Evolutionary conservation across 169 alveolate species (phyloP), one percentile per base, ranked within the genome.

Genomic region (Eimeria maxima): DNA sequence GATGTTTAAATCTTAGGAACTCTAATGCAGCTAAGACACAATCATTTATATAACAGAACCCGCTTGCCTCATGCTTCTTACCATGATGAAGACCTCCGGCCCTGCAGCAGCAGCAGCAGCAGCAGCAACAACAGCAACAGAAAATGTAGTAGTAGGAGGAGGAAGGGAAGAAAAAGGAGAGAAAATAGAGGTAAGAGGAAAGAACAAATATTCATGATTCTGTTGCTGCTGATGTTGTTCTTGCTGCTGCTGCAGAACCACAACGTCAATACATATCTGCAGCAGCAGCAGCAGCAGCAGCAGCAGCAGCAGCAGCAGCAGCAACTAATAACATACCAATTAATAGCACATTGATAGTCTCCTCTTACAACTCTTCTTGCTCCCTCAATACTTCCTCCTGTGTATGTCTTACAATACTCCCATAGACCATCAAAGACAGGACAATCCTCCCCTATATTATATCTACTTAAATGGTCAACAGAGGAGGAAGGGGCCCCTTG

Each of bases 31-130:
- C 99, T 63, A 99, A 96, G 10, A 99, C 99, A 73, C 99, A 99
- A 91, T 99, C 99, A 98, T 99, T 99, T 11, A 99, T 98, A 97
- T 99, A 99, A 95, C 99, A 99, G 98, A 99, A 99, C 1, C 99
- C 99, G 69, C 99, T 98, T 4, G 99, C 99, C 88, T 99, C 99
- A 57, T 99, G 98, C 96, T 99, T 98, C 97, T 99, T 99, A 4
- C 99, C 99, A 97, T 99, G 99, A 96, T 99, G 99, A 50, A 99
- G 97, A 13, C 99, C 99, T 0, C 99, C 99, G 10, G 99, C 99
- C 99, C 99, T 95, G 93, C 33, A 6, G 45, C 67, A 5, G 73
- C 90, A 45, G 42, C 71, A 24, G 73, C 73, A 45, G 44, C 71
- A 45, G 90, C 73, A 7, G 60, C 78, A 4, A 60, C 10, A 53